Evolutionary conservation across 202 grass and related monocot genomes (phyloP).

Genomic region (Schoenoplectus triqueter): DNA sequence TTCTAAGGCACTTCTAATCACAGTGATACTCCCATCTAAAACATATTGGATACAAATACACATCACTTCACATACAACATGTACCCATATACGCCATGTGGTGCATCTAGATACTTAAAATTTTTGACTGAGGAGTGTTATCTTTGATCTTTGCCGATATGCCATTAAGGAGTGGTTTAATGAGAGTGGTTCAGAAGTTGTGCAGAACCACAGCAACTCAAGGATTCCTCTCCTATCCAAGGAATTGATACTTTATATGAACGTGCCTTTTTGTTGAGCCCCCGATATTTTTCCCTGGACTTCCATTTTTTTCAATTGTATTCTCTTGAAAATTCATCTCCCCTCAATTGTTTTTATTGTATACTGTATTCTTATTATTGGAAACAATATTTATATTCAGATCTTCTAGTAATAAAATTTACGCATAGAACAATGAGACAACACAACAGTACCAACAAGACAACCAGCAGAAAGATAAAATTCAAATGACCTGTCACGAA

Average conservation of each 20-base stretch:
- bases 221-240: background rate
- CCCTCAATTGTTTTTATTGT: background rate
- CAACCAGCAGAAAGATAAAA: background rate
- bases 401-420: background rate
- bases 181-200: background rate
- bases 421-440: background rate
- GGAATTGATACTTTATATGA: background rate
- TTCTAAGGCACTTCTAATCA: background rate
- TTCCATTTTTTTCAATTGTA: background rate
- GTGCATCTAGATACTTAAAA: background rate
- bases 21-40: background rate
- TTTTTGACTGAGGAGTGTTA: background rate
- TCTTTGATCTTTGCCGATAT: background rate
- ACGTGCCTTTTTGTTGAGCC: background rate
- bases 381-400: background rate
- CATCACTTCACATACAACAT: background rate
- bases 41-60: background rate
- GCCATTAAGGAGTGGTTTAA: background rate
- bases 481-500: conserved; percentile 49
- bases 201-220: background rate
- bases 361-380: background rate
- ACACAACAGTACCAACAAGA: background rate
- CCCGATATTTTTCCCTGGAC: background rate
- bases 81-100: background rate
- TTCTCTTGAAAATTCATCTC: background rate